Percentiles rank a stretch among this genome's conserved stretches.
Conservation (phyloP, 306 rosid genomes). For the Prinsepia uniflora region DNA sequence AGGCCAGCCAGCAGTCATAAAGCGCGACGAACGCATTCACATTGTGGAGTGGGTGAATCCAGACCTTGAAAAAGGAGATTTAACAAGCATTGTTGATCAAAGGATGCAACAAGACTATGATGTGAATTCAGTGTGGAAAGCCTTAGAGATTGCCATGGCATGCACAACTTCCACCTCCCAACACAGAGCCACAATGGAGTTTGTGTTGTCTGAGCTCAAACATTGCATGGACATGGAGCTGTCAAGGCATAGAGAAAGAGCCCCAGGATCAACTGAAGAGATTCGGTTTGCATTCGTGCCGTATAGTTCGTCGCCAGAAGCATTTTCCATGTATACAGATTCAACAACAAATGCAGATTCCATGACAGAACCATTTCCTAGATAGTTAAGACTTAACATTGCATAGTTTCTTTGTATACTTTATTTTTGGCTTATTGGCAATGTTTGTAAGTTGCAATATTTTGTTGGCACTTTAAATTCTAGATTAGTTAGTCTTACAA, state of each 20-base stretch:
- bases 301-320: not conserved
- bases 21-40: conserved; percentile 34
- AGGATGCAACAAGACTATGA: conserved; percentile 42
- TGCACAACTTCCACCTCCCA: conserved; percentile 43
- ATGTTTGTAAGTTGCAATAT: too few species aligned
- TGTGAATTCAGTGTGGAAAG: conserved; percentile 29
- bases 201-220: conserved; percentile 45
- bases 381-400: not conserved
- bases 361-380: conserved; percentile 18
- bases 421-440: too few species aligned
- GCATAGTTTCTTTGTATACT: too few species aligned
- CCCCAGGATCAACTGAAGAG: conserved; percentile 14
- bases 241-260: conserved; percentile 26
- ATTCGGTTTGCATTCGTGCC: not conserved
- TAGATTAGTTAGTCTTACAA: too few species aligned
- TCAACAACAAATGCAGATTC: conserved; percentile 25
- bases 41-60: conserved; percentile 42
- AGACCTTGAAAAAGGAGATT: conserved; percentile 31
- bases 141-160: conserved; percentile 47
- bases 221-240: conserved; percentile 36
- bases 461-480: too few species aligned
- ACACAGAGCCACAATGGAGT: conserved; percentile 50
- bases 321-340: conserved; percentile 16
- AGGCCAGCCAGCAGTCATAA: conserved; percentile 47
- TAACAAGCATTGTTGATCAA: conserved; percentile 38